Evolutionary conservation across 2,329 filamentous ascomycete species (phyloP), one percentile per base, ranked within the genome.

Genomic region (Apiospora hydei): DNA sequence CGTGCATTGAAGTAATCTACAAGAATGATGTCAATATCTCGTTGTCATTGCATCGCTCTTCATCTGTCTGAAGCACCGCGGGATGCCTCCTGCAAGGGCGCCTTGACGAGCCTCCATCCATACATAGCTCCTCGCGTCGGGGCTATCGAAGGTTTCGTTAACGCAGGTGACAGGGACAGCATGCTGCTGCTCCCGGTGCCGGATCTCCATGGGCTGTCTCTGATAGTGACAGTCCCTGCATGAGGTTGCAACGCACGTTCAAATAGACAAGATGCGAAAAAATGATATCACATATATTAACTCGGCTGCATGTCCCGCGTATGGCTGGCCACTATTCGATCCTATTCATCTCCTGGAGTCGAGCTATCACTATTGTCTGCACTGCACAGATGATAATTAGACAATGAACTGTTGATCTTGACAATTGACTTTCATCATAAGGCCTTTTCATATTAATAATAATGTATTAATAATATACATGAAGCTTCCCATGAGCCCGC

Each of bases 191-290:
- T 64, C 57, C 57, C 34, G 57, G 30, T 13, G 57, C 18, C 57
- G 57, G 13, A 41, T n/a, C 57, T 34, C 57, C 57, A 64, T 64
- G 18, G 49, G 30, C n/a, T 64, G 57, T 64, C 57, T 41, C 34
- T 64, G 34, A 64, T 64, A 41, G 57, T 64, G 57, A 64, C 34
- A 64, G 57, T 64, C 41, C 57, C 57, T 41, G 57, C 57, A 64
- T 41, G 57, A 41, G 34, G 30, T 64, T 41, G 34, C 57, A n/a
- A 14, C 21, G 11, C 34, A n/a, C 34, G 4, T 38, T 10, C 30
- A 41, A 64, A 41, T 30, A 18, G 57, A 10, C 57, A 64, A n/a
- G 21, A 64, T 41, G 57, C 13, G 4, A n/a, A 64, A 64, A n/a
- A 61, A 38, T 61, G 53, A 61, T 61, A 61, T 61, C 53, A 64